These are phyloP conservation scores for Neurospora sp. DNA, from an alignment of 2,329 filamentous ascomycete genomes.

Conservation along the genomic window DNA sequence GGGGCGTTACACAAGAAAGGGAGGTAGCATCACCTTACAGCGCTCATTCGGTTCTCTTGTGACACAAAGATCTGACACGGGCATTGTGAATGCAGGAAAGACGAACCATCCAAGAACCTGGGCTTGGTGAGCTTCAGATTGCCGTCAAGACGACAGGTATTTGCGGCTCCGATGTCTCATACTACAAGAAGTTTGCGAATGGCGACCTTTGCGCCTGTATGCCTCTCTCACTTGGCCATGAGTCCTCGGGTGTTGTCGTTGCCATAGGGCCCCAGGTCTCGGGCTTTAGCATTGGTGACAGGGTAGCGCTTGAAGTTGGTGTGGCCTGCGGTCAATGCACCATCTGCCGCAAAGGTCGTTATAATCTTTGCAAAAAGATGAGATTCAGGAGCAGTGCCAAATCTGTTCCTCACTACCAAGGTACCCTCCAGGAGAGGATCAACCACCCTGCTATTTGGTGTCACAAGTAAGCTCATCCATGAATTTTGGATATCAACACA, in stretches of 20 bases:
- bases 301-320: slow-evolving; percentile 49
- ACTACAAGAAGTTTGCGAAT: slow-evolving; percentile 64
- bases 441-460: slow-evolving; percentile 54
- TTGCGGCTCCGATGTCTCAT: slow-evolving; percentile 60
- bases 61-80: slow-evolving; percentile 9
- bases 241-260: slow-evolving; percentile 49
- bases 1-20: slow-evolving; percentile 14
- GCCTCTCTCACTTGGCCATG: slow-evolving; percentile 55
- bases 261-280: slow-evolving; percentile 42
- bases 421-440: slow-evolving; percentile 51
- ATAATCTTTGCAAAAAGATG: slow-evolving; percentile 53
- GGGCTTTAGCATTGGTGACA: slow-evolving; percentile 44
- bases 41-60: background rate
- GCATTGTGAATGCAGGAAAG: slow-evolving; percentile 31
- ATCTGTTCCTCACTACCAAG: slow-evolving; percentile 53
- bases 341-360: slow-evolving; percentile 42
- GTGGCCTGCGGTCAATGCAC: slow-evolving; percentile 42
- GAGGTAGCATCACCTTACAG: background rate
- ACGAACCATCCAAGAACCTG: slow-evolving; percentile 37
- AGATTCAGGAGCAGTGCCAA: slow-evolving; percentile 53
- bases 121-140: slow-evolving; percentile 50
- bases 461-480: slow-evolving; percentile 41
- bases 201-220: slow-evolving; percentile 57
- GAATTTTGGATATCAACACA: background rate
- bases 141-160: slow-evolving; percentile 56